A percentile compares a stretch with the other conserved stretches of the same genome.
These are phyloP conservation scores for Cruciata laevipes DNA, from an alignment of 257 asterid species.

Conservation along the genomic window DNA sequence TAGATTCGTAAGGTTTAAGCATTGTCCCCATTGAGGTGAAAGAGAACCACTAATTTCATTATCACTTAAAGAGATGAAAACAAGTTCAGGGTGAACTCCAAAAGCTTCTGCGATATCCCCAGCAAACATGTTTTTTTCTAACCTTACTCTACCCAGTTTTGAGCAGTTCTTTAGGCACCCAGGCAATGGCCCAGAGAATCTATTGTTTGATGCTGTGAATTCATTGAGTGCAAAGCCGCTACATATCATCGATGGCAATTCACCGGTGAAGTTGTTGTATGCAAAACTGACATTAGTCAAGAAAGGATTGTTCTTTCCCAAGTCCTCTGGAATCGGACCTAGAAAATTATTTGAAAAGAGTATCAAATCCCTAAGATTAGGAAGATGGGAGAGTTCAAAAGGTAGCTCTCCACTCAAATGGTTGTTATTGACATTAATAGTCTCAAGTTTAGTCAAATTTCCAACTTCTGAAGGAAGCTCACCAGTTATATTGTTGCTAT, in stretches of 20 bases:
- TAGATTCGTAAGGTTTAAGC: slow-evolving; percentile 39
- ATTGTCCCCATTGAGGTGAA: slow-evolving; percentile 51
- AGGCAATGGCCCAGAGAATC: slow-evolving; percentile 57
- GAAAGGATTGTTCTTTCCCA: slow-evolving; percentile 40
- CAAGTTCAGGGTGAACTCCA: slow-evolving; percentile 55
- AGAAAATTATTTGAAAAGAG: slow-evolving; percentile 42
- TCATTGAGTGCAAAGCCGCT: slow-evolving; percentile 37
- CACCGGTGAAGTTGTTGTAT: slow-evolving; percentile 56
- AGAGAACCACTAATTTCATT: slow-evolving; percentile 56
- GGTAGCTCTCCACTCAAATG: slow-evolving; percentile 58
- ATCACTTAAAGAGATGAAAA: slow-evolving; percentile 39
- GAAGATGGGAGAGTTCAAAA: slow-evolving; percentile 42
- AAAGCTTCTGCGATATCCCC: slow-evolving; percentile 59
- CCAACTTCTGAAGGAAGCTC: neutral
- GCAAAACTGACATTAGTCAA: slow-evolving; percentile 49
- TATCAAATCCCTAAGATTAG: slow-evolving; percentile 23
- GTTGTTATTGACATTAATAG: slow-evolving; percentile 42
- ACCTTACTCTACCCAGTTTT: slow-evolving; percentile 33
- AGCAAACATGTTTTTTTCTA: slow-evolving; percentile 55
- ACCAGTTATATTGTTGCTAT: neutral
- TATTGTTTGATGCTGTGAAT: slow-evolving; percentile 47
- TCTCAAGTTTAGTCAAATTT: slow-evolving; percentile 27
- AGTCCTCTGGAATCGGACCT: slow-evolving; percentile 48
- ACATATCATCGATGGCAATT: slow-evolving; percentile 55
- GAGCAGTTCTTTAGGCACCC: slow-evolving; percentile 62